Conservation (phyloP, 176 grass and related monocot genomes). For the Carex kokanica region DNA sequence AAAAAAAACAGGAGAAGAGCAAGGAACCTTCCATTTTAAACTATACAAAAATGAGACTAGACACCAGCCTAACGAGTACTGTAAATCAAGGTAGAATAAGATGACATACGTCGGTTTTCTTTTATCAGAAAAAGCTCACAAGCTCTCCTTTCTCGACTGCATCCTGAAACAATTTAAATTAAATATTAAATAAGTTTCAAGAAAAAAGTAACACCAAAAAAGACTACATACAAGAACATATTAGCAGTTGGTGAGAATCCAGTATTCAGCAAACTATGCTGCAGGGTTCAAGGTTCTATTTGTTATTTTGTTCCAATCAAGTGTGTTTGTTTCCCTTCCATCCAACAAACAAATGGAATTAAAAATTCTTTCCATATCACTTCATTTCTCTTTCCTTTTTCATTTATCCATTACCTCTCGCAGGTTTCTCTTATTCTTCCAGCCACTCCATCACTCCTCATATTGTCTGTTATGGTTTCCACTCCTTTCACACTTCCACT, state of each 20-base stretch:
- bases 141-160: background rate
- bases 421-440: background rate
- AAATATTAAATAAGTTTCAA: slow-evolving; percentile 5
- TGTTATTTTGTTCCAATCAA: background rate
- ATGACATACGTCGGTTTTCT: background rate
- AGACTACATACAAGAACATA: background rate
- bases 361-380: background rate
- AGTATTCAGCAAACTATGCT: background rate
- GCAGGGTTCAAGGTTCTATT: too few species aligned
- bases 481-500: background rate
- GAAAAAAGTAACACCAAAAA: background rate
- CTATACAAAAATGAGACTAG: slow-evolving; percentile 23
- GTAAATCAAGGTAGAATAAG: background rate
- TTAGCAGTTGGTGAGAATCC: background rate
- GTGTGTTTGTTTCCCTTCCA: background rate
- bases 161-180: slow-evolving; percentile 11
- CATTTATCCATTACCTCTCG: background rate
- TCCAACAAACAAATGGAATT: background rate
- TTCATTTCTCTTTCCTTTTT: background rate
- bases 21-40: slow-evolving; percentile 1
- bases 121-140: slow-evolving; percentile 13
- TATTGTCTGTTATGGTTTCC: background rate
- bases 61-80: background rate
- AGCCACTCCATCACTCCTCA: background rate
- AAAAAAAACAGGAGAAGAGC: background rate